Evolutionary conservation across 257 asterid genomes (phyloP).

Genomic region (Solanum medicagineum): DNA sequence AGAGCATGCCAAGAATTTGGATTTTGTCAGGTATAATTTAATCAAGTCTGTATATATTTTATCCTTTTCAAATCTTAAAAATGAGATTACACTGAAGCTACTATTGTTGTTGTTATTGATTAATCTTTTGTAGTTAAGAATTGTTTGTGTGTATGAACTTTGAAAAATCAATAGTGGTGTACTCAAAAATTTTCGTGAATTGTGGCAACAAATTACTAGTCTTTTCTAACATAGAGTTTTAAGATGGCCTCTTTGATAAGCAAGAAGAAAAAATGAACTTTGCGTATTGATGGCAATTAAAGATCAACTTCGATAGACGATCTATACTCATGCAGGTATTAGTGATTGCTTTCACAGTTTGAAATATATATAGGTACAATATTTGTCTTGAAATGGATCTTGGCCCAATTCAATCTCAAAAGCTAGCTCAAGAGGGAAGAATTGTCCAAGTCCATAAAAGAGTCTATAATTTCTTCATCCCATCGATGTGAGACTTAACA

Average conservation of each 20-base stretch:
- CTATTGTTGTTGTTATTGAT: too few species aligned
- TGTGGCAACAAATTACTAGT: neutral
- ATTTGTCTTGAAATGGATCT: neutral
- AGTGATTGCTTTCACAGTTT: too few species aligned
- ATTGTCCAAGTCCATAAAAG: neutral
- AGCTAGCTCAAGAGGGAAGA: neutral
- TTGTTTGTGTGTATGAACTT: neutral
- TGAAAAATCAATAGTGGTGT: neutral
- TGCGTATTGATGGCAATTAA: too few species aligned
- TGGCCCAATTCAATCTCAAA: neutral
- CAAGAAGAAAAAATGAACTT: neutral
- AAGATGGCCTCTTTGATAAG: neutral
- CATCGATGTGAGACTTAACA: neutral
- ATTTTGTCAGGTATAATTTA: slow-evolving; percentile 28
- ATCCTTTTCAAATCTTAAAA: fast-evolving
- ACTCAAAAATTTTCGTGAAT: neutral
- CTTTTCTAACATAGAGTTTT: neutral
- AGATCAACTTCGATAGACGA: too few species aligned
- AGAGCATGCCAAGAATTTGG: slow-evolving; percentile 43
- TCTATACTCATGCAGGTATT: too few species aligned
- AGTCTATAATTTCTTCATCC: neutral
- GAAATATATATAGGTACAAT: too few species aligned
- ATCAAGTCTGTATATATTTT: neutral
- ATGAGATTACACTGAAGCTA: neutral
- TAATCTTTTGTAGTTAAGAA: neutral